Evolutionary conservation across 2,329 filamentous ascomycete species (phyloP), one percentile per base, ranked within the genome.

Genomic region (Trichophyton rubrum): DNA sequence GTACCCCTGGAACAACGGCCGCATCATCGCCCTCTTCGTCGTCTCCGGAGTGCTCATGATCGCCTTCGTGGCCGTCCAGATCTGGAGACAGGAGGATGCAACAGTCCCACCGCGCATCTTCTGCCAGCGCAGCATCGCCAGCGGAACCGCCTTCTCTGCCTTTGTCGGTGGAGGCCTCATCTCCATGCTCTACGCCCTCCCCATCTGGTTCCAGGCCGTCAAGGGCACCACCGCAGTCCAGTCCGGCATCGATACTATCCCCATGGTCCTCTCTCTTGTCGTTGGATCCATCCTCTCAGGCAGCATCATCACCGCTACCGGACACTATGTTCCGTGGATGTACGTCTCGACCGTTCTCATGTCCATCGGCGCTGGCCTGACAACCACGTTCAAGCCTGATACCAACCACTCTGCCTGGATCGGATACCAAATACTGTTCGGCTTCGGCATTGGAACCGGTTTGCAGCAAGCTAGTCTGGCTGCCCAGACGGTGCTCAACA

Each of bases 201-300:
- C 68, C 2, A 68, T 70, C 59, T 70, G 73, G 63, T 77, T 78
- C 67, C 76, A 78, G 65, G 72, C 73, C 45, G 71, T 73, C 59
- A 75, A 76, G 65, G 68, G 70, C 15, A 72, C 70, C 3, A 69
- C 68, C 1, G 72, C 76, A 9, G 69, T 73, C 40, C 65, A 67
- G 11, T 72, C 71, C 8, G 73, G 70, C 9, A 67, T 68, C 59
- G 61, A 69, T 64, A 64, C 66, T 56, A 9, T 72, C 1, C 75
- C 75, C 3, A 68, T 75, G 58, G 69, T 76, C 64, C 69, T 73
- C 63, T 60, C 69, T 13, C 45, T 68, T 1, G 65, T 67, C 22
- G 38, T 70, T 20, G 60, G 61, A 33, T 63, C 61, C 22, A 64
- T 69, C 41, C 20, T 49, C 22, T 49, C 43, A 3, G 62, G 62